phyloP scores from a whole-genome alignment of 768 basidiomycete genomes.

The Sarcomyxa edulis region DNA sequence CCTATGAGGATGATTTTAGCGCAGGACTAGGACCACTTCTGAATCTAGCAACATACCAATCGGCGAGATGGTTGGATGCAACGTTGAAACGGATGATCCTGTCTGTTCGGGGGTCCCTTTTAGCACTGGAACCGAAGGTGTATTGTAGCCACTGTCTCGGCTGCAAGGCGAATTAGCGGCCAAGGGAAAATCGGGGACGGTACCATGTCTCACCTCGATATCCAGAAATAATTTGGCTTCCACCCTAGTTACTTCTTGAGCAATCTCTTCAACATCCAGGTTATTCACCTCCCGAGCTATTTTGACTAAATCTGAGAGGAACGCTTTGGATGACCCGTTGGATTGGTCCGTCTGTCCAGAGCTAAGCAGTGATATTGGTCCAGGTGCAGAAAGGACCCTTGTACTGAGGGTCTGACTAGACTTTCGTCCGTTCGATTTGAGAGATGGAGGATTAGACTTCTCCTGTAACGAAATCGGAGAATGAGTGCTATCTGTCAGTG shows the following conservation, averaged over 20 bases:
- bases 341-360: conserved; percentile 20
- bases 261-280: conserved; percentile 62
- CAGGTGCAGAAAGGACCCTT: conserved; percentile 33
- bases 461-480: conserved; percentile 18
- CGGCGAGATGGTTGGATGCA: conserved; percentile 78
- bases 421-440: conserved; percentile 51
- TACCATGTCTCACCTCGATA: conserved; percentile 58
- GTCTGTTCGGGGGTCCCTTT: conserved; percentile 59
- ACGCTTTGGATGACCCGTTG: conserved; percentile 47
- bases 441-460: conserved; percentile 11
- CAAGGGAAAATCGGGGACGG: conserved; percentile 6
- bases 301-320: conserved; percentile 57
- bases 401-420: conserved; percentile 56
- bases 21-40: too few relatives aligned
- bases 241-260: conserved; percentile 79
- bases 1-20: conserved; percentile 39
- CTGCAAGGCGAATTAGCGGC: conserved; percentile 32
- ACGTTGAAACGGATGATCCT: conserved; percentile 70
- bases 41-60: conserved; percentile 52
- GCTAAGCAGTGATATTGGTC: conserved; percentile 19
- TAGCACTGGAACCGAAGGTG: conserved; percentile 60
- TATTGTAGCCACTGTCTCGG: conserved; percentile 86
- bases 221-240: conserved; percentile 64
- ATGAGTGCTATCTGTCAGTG: conserved; percentile 10
- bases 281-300: conserved; percentile 52